A percentile compares a stretch with the other conserved stretches of the same genome.
phyloP scores from a whole-genome alignment of 1,284 basidiomycete genomes.

The Rhodotorula sp. region DNA sequence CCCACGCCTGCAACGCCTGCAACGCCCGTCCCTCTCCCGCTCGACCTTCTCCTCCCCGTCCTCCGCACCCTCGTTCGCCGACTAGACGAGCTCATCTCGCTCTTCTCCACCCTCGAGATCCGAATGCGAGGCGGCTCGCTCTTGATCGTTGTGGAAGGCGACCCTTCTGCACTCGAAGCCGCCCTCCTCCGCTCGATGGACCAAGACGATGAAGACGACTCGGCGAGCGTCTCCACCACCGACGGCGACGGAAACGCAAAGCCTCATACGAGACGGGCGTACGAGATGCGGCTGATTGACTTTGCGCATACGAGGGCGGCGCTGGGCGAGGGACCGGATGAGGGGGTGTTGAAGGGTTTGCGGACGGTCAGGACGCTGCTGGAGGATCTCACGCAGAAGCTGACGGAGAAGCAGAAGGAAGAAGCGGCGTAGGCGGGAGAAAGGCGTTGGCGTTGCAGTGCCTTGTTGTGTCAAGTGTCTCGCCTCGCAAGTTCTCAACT shows the following conservation, averaged over 20 bases:
- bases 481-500: neutral
- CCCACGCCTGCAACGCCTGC: constrained; percentile 28
- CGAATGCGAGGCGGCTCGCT: constrained; percentile 79
- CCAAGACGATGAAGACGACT: constrained; percentile 50
- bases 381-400: constrained; percentile 51
- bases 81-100: constrained; percentile 58
- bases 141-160: constrained; percentile 80
- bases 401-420: constrained; percentile 26
- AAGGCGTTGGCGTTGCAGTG: no score
- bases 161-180: constrained; percentile 54
- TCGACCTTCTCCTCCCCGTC: constrained; percentile 59
- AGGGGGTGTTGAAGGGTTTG: constrained; percentile 70
- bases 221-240: constrained; percentile 39
- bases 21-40: constrained; percentile 56
- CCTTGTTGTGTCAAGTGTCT: neutral
- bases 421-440: neutral
- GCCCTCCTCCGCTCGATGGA: constrained; percentile 53
- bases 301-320: constrained; percentile 79
- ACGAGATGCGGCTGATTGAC: constrained; percentile 77
- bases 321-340: constrained; percentile 68
- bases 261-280: constrained; percentile 56
- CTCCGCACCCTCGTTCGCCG: constrained; percentile 60
- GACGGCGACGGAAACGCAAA: constrained; percentile 47
- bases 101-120: constrained; percentile 62
- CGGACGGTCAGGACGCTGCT: constrained; percentile 62